Conservation (phyloP, 345 rosid genomes). For the Populus deltoides region DNA sequence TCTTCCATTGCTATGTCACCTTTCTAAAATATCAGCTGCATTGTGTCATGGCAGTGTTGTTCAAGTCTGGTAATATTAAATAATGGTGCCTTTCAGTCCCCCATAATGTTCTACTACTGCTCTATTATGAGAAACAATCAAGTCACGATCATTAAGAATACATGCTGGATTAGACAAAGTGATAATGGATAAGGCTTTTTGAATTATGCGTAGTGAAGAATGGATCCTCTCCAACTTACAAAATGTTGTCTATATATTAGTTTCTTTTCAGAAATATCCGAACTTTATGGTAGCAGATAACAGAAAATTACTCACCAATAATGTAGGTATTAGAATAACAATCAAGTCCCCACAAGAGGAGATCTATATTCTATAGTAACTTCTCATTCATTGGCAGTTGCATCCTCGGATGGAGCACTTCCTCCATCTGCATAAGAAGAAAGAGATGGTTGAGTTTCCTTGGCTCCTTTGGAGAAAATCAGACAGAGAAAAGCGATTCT, state of each 20-base stretch:
- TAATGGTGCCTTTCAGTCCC: background rate
- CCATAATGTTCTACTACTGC: background rate
- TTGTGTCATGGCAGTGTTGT: background rate
- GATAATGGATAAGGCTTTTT: background rate
- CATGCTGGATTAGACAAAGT: background rate
- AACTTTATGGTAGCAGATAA: slow-evolving; percentile 33
- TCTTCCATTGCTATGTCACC: background rate
- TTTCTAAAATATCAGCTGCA: background rate
- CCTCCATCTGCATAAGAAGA: slow-evolving; percentile 48
- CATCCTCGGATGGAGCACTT: slow-evolving; percentile 57
- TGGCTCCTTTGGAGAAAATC: background rate
- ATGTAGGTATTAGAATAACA: slow-evolving; percentile 33
- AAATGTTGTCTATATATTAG: slow-evolving; percentile 11
- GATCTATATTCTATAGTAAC: background rate
- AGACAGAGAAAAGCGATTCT: background rate
- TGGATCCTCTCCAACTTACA: slow-evolving; percentile 9
- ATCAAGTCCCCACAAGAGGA: slow-evolving; percentile 26
- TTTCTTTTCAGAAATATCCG: slow-evolving; percentile 18
- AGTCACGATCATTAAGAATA: background rate
- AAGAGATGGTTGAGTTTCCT: background rate
- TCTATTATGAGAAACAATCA: background rate
- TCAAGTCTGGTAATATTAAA: background rate
- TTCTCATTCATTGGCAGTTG: slow-evolving; percentile 16
- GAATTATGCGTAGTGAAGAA: background rate
- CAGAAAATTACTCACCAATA: slow-evolving; percentile 25